Conservation (phyloP, 1,284 basidiomycete species). For the Cryptococcus sp. region DNA sequence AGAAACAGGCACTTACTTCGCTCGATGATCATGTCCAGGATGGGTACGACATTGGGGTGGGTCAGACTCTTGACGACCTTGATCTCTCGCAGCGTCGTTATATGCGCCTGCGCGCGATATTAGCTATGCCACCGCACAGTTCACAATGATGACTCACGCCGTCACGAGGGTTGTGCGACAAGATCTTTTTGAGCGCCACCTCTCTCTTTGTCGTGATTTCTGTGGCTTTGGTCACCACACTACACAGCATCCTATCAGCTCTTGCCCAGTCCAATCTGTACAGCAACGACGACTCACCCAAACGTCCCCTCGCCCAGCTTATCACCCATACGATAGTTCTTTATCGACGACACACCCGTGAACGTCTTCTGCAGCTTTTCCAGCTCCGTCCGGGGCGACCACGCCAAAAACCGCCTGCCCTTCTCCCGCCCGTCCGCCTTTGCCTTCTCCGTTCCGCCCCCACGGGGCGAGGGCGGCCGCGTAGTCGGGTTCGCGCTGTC, state of each 20-base stretch:
- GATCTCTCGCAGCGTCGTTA: conserved; percentile 97
- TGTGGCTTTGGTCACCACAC: conserved; percentile 83
- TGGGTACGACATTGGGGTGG: conserved; percentile 80
- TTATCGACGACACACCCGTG: conserved; percentile 68
- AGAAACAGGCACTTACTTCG: conserved; percentile 39
- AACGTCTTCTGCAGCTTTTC: conserved; percentile 65
- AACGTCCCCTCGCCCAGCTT: conserved; percentile 95
- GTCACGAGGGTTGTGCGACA: conserved; percentile 93
- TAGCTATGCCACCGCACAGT: background rate
- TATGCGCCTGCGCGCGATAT: conserved; percentile 55
- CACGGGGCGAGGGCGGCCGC: no score
- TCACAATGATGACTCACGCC: conserved; percentile 60
- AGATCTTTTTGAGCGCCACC: conserved; percentile 79
- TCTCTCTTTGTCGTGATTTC: conserved; percentile 60
- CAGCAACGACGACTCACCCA: conserved; percentile 56
- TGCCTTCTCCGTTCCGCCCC: no score
- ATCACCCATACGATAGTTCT: conserved; percentile 73
- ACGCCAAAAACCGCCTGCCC: conserved; percentile 43
- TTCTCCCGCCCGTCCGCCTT: conserved; percentile 11
- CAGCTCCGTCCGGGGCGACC: conserved; percentile 62
- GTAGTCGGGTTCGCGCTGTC: no score
- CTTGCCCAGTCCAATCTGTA: conserved; percentile 2
- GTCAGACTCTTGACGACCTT: conserved; percentile 88
- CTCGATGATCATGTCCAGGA: conserved; percentile 81
- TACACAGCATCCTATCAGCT: conserved; percentile 39